Percentiles rank a stretch among this genome's conserved stretches.
phyloP scores from a whole-genome alignment of 345 rosid genomes.

The Hirschfeldia incana region DNA sequence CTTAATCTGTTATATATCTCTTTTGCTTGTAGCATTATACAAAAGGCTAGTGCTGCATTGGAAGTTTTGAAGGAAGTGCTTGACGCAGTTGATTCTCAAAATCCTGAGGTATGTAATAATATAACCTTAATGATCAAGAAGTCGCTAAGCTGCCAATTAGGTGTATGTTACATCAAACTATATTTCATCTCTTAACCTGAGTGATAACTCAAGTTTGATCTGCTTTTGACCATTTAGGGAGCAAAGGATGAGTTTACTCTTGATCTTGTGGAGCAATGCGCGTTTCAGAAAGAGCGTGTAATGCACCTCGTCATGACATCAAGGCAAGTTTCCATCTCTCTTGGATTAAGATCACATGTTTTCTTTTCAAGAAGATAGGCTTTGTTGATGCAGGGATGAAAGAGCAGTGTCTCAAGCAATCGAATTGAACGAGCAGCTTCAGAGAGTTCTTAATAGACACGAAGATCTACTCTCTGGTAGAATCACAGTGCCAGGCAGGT shows the following conservation, averaged over 20 bases:
- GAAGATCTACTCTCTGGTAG: constrained; percentile 67
- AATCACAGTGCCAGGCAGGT: constrained; percentile 44
- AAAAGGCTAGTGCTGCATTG: constrained; percentile 79
- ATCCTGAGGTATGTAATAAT: constrained; percentile 61
- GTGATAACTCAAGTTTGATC: constrained; percentile 3
- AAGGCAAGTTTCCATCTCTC: constrained; percentile 49
- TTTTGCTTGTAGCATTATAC: constrained; percentile 65
- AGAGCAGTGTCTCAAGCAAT: constrained; percentile 84
- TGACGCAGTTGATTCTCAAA: constrained; percentile 75
- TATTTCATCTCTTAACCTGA: neutral
- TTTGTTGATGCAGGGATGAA: constrained; percentile 64
- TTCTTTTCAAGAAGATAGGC: neutral
- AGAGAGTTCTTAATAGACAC: constrained; percentile 75
- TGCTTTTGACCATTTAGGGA: constrained; percentile 50
- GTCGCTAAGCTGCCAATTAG: too few species aligned
- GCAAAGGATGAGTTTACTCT: constrained; percentile 93
- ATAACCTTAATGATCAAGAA: neutral
- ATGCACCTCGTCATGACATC: constrained; percentile 95
- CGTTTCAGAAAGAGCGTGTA: constrained; percentile 92
- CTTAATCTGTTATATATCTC: constrained; percentile 5
- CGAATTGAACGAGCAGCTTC: constrained; percentile 87
- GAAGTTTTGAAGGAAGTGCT: constrained; percentile 91
- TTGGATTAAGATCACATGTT: neutral
- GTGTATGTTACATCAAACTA: too few species aligned
- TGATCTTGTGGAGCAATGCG: constrained; percentile 98